A percentile compares a stretch with the other conserved stretches of the same genome.
Evolutionary conservation across 1,139 yeast species (phyloP).

Genomic region (Debaryomyces subglobosus): DNA sequence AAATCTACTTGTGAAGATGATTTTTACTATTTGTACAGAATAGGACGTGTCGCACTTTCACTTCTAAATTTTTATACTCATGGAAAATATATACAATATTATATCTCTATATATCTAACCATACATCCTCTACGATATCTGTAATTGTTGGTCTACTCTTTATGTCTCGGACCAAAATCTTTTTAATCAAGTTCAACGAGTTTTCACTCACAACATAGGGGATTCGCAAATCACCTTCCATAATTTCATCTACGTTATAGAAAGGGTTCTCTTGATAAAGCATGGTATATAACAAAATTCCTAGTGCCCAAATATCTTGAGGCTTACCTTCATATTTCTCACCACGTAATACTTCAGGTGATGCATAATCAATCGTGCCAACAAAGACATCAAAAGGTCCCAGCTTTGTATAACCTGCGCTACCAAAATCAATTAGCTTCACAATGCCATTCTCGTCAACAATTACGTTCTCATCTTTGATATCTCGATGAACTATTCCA

Average conservation of each 20-base stretch:
- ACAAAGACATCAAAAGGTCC: slow-evolving; percentile 98
- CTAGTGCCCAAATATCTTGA: slow-evolving; percentile 97
- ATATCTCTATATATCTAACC: slow-evolving; percentile 47
- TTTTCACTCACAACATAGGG: slow-evolving; percentile 64
- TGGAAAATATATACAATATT: neutral
- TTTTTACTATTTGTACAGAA: neutral
- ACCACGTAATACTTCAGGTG: slow-evolving; percentile 92
- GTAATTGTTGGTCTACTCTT: slow-evolving; percentile 70
- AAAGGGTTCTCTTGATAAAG: slow-evolving; percentile 95
- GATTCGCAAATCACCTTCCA: slow-evolving; percentile 81
- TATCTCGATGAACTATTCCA: slow-evolving; percentile 92
- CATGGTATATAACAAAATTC: slow-evolving; percentile 84
- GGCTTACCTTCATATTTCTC: slow-evolving; percentile 88
- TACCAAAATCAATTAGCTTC: slow-evolving; percentile 91
- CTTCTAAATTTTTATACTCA: neutral
- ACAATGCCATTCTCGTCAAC: slow-evolving; percentile 77
- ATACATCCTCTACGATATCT: slow-evolving; percentile 65
- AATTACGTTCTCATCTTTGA: slow-evolving; percentile 92
- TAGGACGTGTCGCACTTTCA: slow-evolving; percentile 5
- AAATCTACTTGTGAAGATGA: neutral
- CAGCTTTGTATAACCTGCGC: slow-evolving; percentile 85
- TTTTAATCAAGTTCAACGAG: slow-evolving; percentile 60
- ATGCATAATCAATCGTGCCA: slow-evolving; percentile 95
- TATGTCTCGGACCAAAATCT: slow-evolving; percentile 67
- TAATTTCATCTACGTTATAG: slow-evolving; percentile 90